Base-by-base conservation (phyloP, 805 yeast species). In the Kuraishia piskuri region DNA sequence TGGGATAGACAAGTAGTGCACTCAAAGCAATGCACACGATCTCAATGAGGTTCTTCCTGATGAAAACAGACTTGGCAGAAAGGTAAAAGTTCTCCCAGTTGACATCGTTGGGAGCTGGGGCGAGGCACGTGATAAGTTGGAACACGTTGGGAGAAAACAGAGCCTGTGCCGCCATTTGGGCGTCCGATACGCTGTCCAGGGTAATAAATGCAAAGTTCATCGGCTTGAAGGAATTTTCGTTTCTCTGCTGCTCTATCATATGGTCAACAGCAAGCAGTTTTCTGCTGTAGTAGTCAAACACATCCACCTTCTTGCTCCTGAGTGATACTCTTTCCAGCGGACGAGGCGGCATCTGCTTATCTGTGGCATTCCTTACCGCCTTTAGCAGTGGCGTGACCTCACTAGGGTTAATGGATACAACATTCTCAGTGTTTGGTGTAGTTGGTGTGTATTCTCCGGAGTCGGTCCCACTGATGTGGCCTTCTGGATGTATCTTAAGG, bases 91-190 rank as follows among this genome's bases (percentile, higher is more conserved):
- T 78, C 17, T 72, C 68, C 99, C 99, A 94, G 50, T 88, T 82
- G 31, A 94, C 84, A 65, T 94, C 99, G 61, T 88, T 89, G 2
- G 99, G 98, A 0, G 98, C 96, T 0, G 99, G 98, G 0, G 99
- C 99, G 54, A 91, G 70, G 48, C 78, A 75, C 6, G 97, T 88
- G 37, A 90, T 88, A 53, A 94, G 74, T 54, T 86, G 89, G 65
- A 88, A 86, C 2, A 91, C 89, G 55, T 86, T 80, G 0, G 98
- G 97, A 59, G 94, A 96, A 53, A 94, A 71, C 0, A 92, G 89
- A 0, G 98, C 94, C 68, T 94, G 99, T 0, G 98, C 97, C 3
- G 96, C 89, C 90, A 94, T 86, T 66, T 94, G 99, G 0, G 99
- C 98, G 64, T 88, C 87, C 0, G 96, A 92, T 2, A 91, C 97